Conservation (phyloP, 768 basidiomycete genomes). For the Pleurotus sapidus region DNA sequence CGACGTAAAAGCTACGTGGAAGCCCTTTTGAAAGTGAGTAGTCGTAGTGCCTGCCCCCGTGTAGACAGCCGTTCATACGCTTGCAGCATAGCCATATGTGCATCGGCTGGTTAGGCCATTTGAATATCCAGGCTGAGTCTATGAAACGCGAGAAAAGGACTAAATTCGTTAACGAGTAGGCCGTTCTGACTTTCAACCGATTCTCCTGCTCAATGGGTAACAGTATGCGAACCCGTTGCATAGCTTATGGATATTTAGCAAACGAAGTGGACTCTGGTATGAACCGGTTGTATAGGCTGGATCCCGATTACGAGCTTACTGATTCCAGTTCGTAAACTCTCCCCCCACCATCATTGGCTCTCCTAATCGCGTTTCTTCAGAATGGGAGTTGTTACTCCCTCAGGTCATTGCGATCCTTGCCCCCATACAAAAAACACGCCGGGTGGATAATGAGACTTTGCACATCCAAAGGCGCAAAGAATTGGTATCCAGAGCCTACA, state of each 20-base stretch:
- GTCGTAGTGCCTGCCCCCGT: too few relatives aligned
- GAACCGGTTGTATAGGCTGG: constrained; percentile 1
- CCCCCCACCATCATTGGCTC: background rate
- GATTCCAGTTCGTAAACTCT: background rate
- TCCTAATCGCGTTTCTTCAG: background rate
- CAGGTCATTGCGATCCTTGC: constrained; percentile 1
- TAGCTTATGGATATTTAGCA: background rate
- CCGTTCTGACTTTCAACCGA: background rate
- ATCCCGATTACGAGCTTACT: constrained; percentile 3
- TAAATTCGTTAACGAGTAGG: constrained; percentile 6
- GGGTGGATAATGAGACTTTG: background rate
- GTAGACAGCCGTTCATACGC: background rate
- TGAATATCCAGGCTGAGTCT: constrained; percentile 1
- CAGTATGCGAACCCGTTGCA: background rate
- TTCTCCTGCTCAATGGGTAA: too few relatives aligned
- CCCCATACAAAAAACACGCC: background rate
- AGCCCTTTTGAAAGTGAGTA: background rate
- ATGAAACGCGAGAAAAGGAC: constrained; percentile 2
- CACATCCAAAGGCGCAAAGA: constrained; percentile 2
- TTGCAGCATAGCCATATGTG: background rate
- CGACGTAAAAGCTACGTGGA: background rate
- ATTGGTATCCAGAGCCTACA: background rate
- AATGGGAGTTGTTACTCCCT: background rate
- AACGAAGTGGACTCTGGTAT: constrained; percentile 4
- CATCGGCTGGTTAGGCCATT: constrained; percentile 1